Evolutionary conservation across 495 filamentous ascomycete species (phyloP), one percentile per base, ranked within the genome.

Genomic region (Penicillium diatomitis): DNA sequence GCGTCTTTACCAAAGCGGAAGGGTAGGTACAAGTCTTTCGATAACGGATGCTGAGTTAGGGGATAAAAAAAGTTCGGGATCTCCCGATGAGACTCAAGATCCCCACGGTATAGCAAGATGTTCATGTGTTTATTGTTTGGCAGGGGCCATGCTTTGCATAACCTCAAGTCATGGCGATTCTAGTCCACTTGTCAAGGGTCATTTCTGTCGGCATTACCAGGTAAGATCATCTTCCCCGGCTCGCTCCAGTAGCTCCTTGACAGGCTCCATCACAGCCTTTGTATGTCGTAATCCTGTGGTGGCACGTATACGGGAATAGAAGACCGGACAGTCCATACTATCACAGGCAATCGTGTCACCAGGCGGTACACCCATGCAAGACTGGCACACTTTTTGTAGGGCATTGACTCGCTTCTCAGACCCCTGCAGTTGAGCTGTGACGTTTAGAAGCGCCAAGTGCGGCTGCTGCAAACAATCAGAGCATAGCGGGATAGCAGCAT

Each of bases 241-340:
- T 38, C 75, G 70, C 48, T 76, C 71, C 49, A 90, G 63, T 46
- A 75, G 60, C 54, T 70, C 63, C 7, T 86, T 65, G 4, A 82
- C 73, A 30, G 79, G 80, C 56, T 72, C 77, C 32, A 78, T 63
- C 31, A 78, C 67, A 28, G 63, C 65, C 66, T 60, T 82, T 54
- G 83, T 76, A 51, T 73, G 79, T 47, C 69, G 73, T 53, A 86
- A 72, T 63, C 74, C 67, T 8, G 83, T 74, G 48, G 64, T 62
- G 66, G 90, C 84, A 66, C 84, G 85, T 8, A 85, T 80, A 44
- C 94, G 69, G 2, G 85, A 85, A 62, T 96, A 98, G 57, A 92
- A 96, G 3, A 96, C 87, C 0, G 90, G 86, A 62, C 92, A 98
- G 65, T 96, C 92, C 64, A 82, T 77, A 54, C 86, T 95, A 58